Evolutionary conservation across 2,329 filamentous ascomycete genomes (phyloP), one percentile per base, ranked within the genome.

Genomic region (Aureobasidium subglaciale): DNA sequence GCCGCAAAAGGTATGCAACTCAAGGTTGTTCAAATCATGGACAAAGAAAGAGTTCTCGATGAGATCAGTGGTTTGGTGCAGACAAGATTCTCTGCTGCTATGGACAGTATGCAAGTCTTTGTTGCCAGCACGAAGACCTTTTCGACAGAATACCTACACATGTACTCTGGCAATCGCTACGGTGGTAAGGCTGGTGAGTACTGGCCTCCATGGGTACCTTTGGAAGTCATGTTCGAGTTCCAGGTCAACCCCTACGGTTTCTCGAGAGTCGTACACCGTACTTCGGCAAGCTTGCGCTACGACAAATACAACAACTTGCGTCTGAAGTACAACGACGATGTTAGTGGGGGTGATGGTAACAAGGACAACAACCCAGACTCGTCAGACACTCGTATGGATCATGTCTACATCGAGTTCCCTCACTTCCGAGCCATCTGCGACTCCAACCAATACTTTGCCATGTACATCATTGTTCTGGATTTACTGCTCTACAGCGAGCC

Each of bases 201-300:
- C 15, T 99, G 95, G 93, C 93, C 93, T 10, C 93, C 93, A 0
- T 99, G 93, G 93, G 89, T 97, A 43, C 93, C 93, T 0, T 86
- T 99, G 75, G 93, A 99, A 72, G 89, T 96, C 63, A 96, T 99
- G 86, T 96, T 96, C 65, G 91, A 97, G 70, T 99, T 96, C 70
- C 78, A 92, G 61, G 81, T 87, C 5, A 91, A 95, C 69, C 92
- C 93, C 0, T 96, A 96, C 65, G 93, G 95, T n/a, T 99, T 99
- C 77, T 92, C 92, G 68, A 85, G 93, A 58, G 91, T 99, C 27
- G 91, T 99, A 10, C 90, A 97, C 69, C 92, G 95, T 70, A 99
- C 93, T 1, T 99, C 92, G 5, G 93, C 92, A 20, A 91, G 87
- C 74, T 78, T 99, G 62, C 85, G 92, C 58, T 97, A 95, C 69